These are phyloP conservation scores for Curvularia lunata DNA, from an alignment of 2,329 filamentous ascomycete genomes.

Conservation along the genomic window DNA sequence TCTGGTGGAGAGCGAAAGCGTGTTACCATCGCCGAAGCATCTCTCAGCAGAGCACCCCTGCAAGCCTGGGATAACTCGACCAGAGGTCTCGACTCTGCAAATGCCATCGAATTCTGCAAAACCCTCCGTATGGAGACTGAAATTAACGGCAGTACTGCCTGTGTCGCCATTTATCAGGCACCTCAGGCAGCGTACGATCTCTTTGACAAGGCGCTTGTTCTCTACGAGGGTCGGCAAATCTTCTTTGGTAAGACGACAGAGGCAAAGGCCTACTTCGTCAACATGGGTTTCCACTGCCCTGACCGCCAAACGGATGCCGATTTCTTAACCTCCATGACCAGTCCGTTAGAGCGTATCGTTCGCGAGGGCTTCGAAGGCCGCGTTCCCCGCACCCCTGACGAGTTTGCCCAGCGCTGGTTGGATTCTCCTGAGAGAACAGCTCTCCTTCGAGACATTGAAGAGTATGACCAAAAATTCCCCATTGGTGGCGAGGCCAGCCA, in stretches of 20 bases:
- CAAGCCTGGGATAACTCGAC: slow-evolving; percentile 83
- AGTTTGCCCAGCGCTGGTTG: slow-evolving; percentile 61
- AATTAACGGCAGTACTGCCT: slow-evolving; percentile 68
- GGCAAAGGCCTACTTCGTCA: slow-evolving; percentile 72
- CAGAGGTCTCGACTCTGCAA: slow-evolving; percentile 75
- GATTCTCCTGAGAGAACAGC: slow-evolving; percentile 57
- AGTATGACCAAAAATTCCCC: slow-evolving; percentile 55
- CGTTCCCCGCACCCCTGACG: slow-evolving; percentile 58
- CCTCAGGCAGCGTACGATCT: slow-evolving; percentile 71
- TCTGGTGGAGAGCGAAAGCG: slow-evolving; percentile 80
- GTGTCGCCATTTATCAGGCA: slow-evolving; percentile 77
- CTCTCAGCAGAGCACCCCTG: slow-evolving; percentile 66
- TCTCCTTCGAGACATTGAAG: slow-evolving; percentile 54
- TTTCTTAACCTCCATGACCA: slow-evolving; percentile 77
- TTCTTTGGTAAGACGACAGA: slow-evolving; percentile 70
- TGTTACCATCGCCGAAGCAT: slow-evolving; percentile 81
- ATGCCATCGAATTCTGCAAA: slow-evolving; percentile 76
- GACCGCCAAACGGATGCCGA: slow-evolving; percentile 75
- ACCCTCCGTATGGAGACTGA: slow-evolving; percentile 72
- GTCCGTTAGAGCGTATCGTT: slow-evolving; percentile 55
- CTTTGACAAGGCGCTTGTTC: slow-evolving; percentile 72
- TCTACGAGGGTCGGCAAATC: slow-evolving; percentile 72
- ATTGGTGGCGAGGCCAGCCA: slow-evolving; percentile 54
- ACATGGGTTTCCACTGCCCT: slow-evolving; percentile 75
- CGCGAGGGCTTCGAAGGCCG: slow-evolving; percentile 53